A percentile compares a stretch with the other conserved stretches of the same genome.
phyloP scores from a whole-genome alignment of 1,284 basidiomycete species.

The Boletellus dicymbophilus region DNA sequence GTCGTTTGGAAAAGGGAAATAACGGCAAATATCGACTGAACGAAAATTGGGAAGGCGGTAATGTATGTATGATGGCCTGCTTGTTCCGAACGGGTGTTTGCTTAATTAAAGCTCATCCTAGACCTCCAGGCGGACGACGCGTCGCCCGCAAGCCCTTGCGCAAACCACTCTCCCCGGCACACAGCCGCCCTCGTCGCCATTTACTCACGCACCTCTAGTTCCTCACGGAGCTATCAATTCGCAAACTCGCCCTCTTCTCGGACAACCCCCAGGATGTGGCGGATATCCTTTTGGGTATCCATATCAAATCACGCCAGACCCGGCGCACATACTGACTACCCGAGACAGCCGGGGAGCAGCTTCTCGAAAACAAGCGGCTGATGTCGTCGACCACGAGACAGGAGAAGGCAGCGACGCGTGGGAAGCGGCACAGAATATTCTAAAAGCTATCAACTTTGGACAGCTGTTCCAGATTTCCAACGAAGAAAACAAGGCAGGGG shows the following conservation, averaged over 20 bases:
- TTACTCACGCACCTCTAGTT: conserved; percentile 57
- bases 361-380: conserved; percentile 15
- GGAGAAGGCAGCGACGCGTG: conserved; percentile 59
- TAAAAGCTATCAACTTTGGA: conserved; percentile 74
- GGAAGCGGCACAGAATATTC: conserved; percentile 74
- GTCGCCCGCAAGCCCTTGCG: conserved; percentile 63
- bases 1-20: conserved; percentile 69
- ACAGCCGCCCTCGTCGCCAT: conserved; percentile 49
- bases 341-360: conserved; percentile 2
- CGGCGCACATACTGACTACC: conserved; percentile 1
- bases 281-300: conserved; percentile 27
- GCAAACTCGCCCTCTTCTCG: conserved; percentile 35
- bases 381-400: conserved; percentile 34
- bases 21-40: conserved; percentile 74
- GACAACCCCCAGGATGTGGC: conserved; percentile 31
- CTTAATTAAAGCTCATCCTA: conserved; percentile 29
- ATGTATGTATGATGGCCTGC: conserved; percentile 47
- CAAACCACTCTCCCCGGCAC: conserved; percentile 38
- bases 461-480: conserved; percentile 44
- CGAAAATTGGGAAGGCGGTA: conserved; percentile 75
- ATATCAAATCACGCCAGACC: conserved; percentile 17
- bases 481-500: conserved; percentile 33
- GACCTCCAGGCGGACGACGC: conserved; percentile 67
- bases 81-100: neutral
- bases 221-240: conserved; percentile 30